Base-by-base conservation (phyloP, 2,329 filamentous ascomycete species). In the Rhynchosporium agropyri region DNA sequence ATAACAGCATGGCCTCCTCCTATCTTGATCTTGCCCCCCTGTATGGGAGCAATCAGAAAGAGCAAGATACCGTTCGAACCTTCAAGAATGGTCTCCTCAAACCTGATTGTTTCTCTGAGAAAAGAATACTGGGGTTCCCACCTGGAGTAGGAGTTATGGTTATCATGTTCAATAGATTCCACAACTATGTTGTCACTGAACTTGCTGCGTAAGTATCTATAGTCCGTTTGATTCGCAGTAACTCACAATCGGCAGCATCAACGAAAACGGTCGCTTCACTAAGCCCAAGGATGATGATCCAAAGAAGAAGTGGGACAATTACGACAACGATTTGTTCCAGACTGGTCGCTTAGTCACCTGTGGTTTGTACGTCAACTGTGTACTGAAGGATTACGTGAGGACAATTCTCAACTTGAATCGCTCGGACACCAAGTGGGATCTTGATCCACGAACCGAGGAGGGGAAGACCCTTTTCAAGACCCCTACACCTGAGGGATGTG, bases 141-240 rank as follows among this genome's bases (percentile, higher is more conserved):
- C 88, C 90, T 0, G 89, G 89, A 12, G 88, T 90, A 4, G 83
- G 85, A 61, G 86, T 90, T 4, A 71, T 93, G 3, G 77, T 93
- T 33, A 82, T 93, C 75, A 91, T 92, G 89, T 88, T 92, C 77
- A 89, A 89, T 70, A 77, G 86, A 54, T 72, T 70, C 55, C 94
- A 97, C 77, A 97, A 98, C 76, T 83, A 95, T 67, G 85, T 92
- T 0, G 92, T 90, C 1, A 84, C 87, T 60, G 89, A 94, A 65
- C 79, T 97, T 20, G 90, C 90, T 0, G 78, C 83, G 71, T 74
- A 61, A 67, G 70, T 68, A 12, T n/a, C 6, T 10, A 20, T 26
- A 10, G 5, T 1, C 42, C 0, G 40, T 15, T 42, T n/a, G 7
- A 12, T 1, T 29, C n/a, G 12, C 7, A 20, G 4, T 15, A 15